These are phyloP conservation scores for Ephemerocybe angulata DNA, from an alignment of 768 basidiomycete species.

Conservation along the genomic window DNA sequence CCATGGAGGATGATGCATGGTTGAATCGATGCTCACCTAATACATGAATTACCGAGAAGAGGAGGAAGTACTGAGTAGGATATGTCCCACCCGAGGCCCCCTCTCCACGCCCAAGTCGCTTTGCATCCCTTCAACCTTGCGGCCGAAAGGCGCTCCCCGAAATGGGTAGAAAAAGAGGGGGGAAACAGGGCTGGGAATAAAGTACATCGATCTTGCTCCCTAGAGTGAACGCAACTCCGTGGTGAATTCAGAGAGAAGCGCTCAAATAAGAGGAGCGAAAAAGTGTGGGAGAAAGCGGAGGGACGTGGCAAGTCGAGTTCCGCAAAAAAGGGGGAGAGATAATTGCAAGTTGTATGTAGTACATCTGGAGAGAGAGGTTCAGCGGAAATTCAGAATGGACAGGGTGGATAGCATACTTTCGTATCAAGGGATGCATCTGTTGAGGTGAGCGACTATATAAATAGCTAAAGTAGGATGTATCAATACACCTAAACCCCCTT, in stretches of 20 bases:
- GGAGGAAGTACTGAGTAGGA: neutral
- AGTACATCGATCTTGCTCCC: constrained; percentile 57
- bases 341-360: neutral
- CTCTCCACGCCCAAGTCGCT: constrained; percentile 22
- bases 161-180: constrained; percentile 37
- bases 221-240: constrained; percentile 83
- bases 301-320: neutral
- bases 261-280: constrained; percentile 71
- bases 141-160: constrained; percentile 30
- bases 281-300: neutral
- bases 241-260: constrained; percentile 49
- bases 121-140: constrained; percentile 16
- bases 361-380: neutral
- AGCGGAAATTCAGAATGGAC: neutral
- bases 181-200: constrained; percentile 25
- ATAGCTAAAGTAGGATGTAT: no score
- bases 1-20: no score
- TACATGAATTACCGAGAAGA: no score
- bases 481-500: neutral
- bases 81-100: no score
- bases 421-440: neutral
- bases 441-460: no score
- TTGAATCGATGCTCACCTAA: no score
- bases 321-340: neutral
- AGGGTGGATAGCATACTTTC: neutral